Conservation (phyloP, 1,284 basidiomycete genomes). For the Trichosporon ovoides region DNA sequence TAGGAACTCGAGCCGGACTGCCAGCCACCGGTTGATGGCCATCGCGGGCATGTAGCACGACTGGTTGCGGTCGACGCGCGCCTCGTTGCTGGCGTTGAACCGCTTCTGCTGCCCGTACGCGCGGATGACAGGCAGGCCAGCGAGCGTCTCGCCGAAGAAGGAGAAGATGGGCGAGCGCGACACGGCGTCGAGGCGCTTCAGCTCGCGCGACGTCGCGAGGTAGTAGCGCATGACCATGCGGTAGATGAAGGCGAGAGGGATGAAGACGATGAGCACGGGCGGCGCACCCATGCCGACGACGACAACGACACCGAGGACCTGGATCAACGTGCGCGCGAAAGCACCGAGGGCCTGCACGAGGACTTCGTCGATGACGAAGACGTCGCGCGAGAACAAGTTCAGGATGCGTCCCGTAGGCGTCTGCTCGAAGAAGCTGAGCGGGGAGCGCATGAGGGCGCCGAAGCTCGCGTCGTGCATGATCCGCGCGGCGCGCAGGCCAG, state of each 20-base stretch:
- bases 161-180: conserved; percentile 84
- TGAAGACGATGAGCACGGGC: conserved; percentile 67
- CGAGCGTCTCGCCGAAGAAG: conserved; percentile 80
- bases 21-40: conserved; percentile 53
- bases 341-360: conserved; percentile 66
- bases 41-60: conserved; percentile 53
- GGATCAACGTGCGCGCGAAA: conserved; percentile 57
- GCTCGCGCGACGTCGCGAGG: conserved; percentile 80
- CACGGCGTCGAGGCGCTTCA: conserved; percentile 86
- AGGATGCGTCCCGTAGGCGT: conserved; percentile 64
- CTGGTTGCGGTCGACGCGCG: conserved; percentile 58
- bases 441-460: conserved; percentile 69
- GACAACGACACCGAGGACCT: conserved; percentile 65
- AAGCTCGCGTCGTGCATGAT: conserved; percentile 63
- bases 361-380: conserved; percentile 82
- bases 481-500: conserved; percentile 68
- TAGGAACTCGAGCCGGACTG: conserved; percentile 63
- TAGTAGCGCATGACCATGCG: conserved; percentile 76
- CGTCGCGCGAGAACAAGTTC: conserved; percentile 79
- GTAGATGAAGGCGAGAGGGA: conserved; percentile 73
- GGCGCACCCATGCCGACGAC: conserved; percentile 79
- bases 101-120: conserved; percentile 65
- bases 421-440: conserved; percentile 79
- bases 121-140: conserved; percentile 79
- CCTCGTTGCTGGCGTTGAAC: conserved; percentile 73